These are phyloP conservation scores for Pleurotus platypus DNA, from an alignment of 768 basidiomycete species.

Conservation along the genomic window DNA sequence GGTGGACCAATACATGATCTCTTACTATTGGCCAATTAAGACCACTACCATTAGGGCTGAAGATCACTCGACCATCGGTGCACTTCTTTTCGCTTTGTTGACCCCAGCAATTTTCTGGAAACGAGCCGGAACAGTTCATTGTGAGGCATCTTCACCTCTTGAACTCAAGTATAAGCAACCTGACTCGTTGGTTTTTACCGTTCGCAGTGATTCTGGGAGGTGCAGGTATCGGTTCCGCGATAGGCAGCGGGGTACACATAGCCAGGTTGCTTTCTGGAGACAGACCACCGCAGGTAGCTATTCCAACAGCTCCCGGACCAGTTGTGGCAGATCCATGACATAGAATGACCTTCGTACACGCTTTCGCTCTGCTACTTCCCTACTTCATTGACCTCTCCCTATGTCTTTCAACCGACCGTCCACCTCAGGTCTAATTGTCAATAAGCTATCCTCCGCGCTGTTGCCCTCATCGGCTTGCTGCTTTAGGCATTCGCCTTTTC, in stretches of 20 bases:
- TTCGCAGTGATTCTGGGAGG: conserved; percentile 66
- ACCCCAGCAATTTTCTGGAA: conserved; percentile 75
- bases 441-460: conserved; percentile 41
- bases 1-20: conserved; percentile 1
- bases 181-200: background rate
- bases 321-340: conserved; percentile 11
- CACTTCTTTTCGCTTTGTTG: conserved; percentile 57
- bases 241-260: conserved; percentile 59
- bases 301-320: conserved; percentile 18
- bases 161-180: background rate
- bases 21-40: conserved; percentile 27
- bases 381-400: conserved; percentile 23
- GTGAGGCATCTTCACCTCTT: conserved; percentile 31
- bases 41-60: conserved; percentile 56
- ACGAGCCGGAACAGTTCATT: conserved; percentile 53
- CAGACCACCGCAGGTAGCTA: conserved; percentile 34
- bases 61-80: conserved; percentile 76
- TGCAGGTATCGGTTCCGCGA: conserved; percentile 59
- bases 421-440: conserved; percentile 57
- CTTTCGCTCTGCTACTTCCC: background rate
- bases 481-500: conserved; percentile 27
- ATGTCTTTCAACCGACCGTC: conserved; percentile 66
- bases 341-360: background rate
- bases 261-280: conserved; percentile 52
- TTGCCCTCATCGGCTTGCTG: conserved; percentile 13